Percentiles rank a stretch among this genome's conserved stretches.
These are phyloP conservation scores for Bacidia gigantensis DNA, from an alignment of 495 filamentous ascomycete genomes.

Conservation along the genomic window DNA sequence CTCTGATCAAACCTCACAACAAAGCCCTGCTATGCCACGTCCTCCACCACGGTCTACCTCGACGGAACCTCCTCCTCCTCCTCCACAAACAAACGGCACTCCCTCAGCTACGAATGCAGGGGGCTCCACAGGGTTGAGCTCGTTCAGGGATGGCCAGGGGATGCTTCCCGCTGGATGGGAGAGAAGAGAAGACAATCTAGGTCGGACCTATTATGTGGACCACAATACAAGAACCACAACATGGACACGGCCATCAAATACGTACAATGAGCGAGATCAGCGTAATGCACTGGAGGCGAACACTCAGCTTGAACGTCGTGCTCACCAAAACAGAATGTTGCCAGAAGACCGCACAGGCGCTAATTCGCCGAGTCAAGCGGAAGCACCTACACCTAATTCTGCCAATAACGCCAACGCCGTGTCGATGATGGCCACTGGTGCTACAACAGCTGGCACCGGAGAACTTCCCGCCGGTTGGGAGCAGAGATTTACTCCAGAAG, in stretches of 20 bases:
- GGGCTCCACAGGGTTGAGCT: constrained; percentile 53
- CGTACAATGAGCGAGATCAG: constrained; percentile 66
- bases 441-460: constrained; percentile 85
- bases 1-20: constrained; percentile 20
- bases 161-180: constrained; percentile 92
- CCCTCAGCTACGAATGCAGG: constrained; percentile 19
- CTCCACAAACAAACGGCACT: constrained; percentile 30
- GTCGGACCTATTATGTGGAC: constrained; percentile 97
- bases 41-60: constrained; percentile 27
- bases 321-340: constrained; percentile 89
- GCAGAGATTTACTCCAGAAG: constrained; percentile 87
- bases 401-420: constrained; percentile 43
- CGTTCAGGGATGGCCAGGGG: constrained; percentile 90
- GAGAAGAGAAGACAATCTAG: constrained; percentile 86
- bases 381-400: constrained; percentile 21
- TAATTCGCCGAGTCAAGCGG: constrained; percentile 70
- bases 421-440: constrained; percentile 87
- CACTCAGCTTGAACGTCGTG: constrained; percentile 77
- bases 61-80: constrained; percentile 27
- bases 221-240: constrained; percentile 96
- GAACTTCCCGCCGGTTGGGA: constrained; percentile 96
- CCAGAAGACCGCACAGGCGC: constrained; percentile 92
- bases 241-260: constrained; percentile 76
- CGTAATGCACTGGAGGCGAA: constrained; percentile 69
- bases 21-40: constrained; percentile 20